phyloP scores from a whole-genome alignment of 2,329 filamentous ascomycete species.

The Aspergillus flavus region DNA sequence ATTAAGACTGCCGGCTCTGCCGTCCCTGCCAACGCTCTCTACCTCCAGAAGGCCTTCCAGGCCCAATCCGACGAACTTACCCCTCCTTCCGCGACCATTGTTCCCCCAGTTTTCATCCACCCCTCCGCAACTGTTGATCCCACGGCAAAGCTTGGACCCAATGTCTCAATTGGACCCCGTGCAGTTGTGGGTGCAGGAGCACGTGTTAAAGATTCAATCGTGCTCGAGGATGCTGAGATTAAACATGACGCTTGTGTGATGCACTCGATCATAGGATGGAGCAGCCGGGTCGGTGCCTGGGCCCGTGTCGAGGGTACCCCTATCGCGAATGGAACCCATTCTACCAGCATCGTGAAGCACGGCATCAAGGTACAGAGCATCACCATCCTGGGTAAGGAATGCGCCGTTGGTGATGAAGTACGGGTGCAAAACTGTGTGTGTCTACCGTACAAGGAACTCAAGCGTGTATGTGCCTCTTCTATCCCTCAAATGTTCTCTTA shows the following conservation, averaged over 20 bases:
- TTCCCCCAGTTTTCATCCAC: conserved; percentile 94
- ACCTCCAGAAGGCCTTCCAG: conserved; percentile 92
- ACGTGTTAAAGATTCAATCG: conserved; percentile 93
- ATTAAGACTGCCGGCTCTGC: conserved; percentile 99
- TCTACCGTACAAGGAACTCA: conserved; percentile 96
- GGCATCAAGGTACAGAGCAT: conserved; percentile 98
- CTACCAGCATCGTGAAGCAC: conserved; percentile 94
- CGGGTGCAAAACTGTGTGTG: conserved; percentile 98
- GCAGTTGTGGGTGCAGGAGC: conserved; percentile 81
- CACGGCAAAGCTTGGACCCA: conserved; percentile 93
- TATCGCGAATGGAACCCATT: conserved; percentile 82
- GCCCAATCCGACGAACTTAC: conserved; percentile 78
- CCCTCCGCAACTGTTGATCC: conserved; percentile 87
- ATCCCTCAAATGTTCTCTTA: background rate
- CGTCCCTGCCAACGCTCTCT: conserved; percentile 93
- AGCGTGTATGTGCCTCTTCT: conserved; percentile 68
- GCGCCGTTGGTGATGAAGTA: conserved; percentile 88
- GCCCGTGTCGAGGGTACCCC: conserved; percentile 95
- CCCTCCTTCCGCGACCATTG: conserved; percentile 79
- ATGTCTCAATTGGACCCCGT: conserved; percentile 93
- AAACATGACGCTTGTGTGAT: conserved; percentile 95
- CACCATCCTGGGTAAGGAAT: conserved; percentile 96
- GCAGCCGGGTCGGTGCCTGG: conserved; percentile 95
- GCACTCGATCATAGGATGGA: conserved; percentile 97
- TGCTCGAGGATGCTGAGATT: conserved; percentile 91